Evolutionary conservation across 768 basidiomycete species (phyloP).

Genomic region (Galerina sulciceps): DNA sequence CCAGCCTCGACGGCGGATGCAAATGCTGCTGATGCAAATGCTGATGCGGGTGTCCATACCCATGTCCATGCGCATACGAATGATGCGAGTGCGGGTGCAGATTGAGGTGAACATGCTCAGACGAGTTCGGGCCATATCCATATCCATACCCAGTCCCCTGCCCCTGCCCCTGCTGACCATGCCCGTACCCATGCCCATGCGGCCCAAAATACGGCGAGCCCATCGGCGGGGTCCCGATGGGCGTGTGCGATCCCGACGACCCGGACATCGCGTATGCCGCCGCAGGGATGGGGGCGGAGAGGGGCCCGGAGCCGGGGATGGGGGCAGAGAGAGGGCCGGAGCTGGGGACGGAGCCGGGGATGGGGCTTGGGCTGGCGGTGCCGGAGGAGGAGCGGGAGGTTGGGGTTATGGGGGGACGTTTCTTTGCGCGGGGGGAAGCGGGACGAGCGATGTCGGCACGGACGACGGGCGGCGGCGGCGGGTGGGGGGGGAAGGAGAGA

Average conservation of each 20-base stretch:
- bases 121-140: no score
- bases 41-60: constrained; percentile 26
- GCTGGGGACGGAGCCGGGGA: no score
- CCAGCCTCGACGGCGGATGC: constrained; percentile 41
- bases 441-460: no score
- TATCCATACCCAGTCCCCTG: no score
- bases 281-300: no score
- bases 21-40: no score
- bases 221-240: constrained; percentile 30
- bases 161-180: no score
- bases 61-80: constrained; percentile 21
- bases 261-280: constrained; percentile 27
- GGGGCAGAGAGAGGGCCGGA: no score
- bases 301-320: no score
- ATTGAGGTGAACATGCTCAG: no score
- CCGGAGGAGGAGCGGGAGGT: constrained; percentile 53
- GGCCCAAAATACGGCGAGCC: constrained; percentile 18
- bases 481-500: constrained; percentile 2
- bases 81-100: constrained; percentile 32
- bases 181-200: constrained; percentile 22
- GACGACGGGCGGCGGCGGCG: no score
- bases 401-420: constrained; percentile 50
- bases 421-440: constrained; percentile 37
- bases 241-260: constrained; percentile 33
- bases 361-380: constrained; percentile 50